These are phyloP conservation scores for Veloboletus limbatus DNA, from an alignment of 1,284 basidiomycete genomes.

Conservation along the genomic window DNA sequence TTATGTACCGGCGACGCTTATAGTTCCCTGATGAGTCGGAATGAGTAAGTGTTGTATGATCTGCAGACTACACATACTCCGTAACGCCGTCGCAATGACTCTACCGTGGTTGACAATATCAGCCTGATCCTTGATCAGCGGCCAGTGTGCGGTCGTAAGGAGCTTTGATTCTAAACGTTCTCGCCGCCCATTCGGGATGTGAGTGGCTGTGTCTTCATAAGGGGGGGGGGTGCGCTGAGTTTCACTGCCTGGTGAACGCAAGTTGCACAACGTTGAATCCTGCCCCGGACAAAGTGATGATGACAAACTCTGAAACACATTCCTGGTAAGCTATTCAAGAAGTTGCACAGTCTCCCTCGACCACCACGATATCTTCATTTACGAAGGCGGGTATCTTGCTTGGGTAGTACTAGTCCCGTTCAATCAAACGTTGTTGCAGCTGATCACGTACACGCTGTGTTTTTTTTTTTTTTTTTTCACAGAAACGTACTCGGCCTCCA, in stretches of 20 bases:
- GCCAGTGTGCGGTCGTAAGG: constrained; percentile 1
- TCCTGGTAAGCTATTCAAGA: not conserved
- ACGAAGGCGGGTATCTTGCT: not conserved
- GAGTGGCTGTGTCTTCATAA: constrained; percentile 18
- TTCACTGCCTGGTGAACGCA: not conserved
- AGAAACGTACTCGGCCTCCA: not conserved
- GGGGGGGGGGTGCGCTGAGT: constrained; percentile 10
- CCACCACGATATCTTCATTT: not conserved
- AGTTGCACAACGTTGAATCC: not conserved
- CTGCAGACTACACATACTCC: not conserved
- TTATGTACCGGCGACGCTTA: not conserved
- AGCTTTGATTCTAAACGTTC: not conserved
- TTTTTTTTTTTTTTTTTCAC: constrained; percentile 6
- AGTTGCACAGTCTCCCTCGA: not conserved
- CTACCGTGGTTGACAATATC: constrained; percentile 1
- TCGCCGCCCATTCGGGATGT: too few species aligned
- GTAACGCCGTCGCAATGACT: constrained; percentile 2
- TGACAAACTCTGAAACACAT: constrained; percentile 14
- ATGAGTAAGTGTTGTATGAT: not conserved
- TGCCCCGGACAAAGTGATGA: not conserved
- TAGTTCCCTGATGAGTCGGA: constrained; percentile 1
- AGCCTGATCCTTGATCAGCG: constrained; percentile 3
- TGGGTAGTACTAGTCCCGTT: not conserved
- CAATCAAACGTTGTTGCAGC: not conserved
- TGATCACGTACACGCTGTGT: constrained; percentile 18